Base-by-base conservation (phyloP, 2,329 filamentous ascomycete species). In the Alternaria sp. region DNA sequence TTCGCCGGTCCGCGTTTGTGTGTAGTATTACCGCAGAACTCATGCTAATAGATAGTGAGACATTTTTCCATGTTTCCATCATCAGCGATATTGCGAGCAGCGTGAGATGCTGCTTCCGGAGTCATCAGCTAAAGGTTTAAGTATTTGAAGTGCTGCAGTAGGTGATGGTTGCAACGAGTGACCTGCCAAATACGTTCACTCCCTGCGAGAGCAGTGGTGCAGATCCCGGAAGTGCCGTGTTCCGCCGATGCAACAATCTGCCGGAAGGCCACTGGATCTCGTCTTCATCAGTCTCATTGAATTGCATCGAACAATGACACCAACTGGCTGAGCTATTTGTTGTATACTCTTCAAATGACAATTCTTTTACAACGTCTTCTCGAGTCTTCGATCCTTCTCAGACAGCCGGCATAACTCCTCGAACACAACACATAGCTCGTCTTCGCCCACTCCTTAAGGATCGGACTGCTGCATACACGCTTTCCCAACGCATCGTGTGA, bases 161-260 rank as follows among this genome's bases (percentile, higher is more conserved):
- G 23, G 49, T 52, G 28, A 19, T 36, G 13, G 47, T 49, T 58
- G 12, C 46, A 25, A 43, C 32, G 19, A 45, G 21, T 28, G 57
- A 32, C 25, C 28, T 28, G 46, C 28, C 36, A 52, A 51, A 28
- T 58, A 52, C 47, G 17, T 62, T 62, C 55, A 59, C 50, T 52
- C 60, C 55, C 50, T 62, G 60, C 17, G 25, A 23, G 21, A 54
- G 57, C 32, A 49, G 44, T 49, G 13, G 17, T 54, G 56, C 50
- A 50, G 50, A 62, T 59, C 50, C 54, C 32, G 32, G n/a, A 40
- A 54, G 45, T 45, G 30, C 50, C 57, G 21, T 50, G 12, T 21
- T 44, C 44, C 32, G 19, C 49, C 60, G 25, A 45, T 25, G 47
- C n/a, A 47, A 40, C 25, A 32, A 19, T 13, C 28, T 32, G 50